Evolutionary conservation across 192 early-diverging fungal species (phyloP).

Genomic region (Podila epigama): DNA sequence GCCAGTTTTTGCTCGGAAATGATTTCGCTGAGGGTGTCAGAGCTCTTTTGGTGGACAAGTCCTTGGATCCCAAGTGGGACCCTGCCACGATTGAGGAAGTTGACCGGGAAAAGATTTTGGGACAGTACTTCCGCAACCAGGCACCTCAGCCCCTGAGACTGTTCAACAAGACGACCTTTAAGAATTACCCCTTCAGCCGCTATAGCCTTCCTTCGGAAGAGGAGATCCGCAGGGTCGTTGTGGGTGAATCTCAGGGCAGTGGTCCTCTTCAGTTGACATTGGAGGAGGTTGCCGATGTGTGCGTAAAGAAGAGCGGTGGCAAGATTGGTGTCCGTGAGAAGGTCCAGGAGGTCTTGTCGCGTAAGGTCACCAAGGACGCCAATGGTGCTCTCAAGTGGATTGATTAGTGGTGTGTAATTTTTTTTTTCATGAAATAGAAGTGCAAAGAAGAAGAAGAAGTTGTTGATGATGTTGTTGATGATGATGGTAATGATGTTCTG

Average conservation of each 20-base stretch:
- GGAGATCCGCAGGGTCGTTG: slow-evolving; percentile 69
- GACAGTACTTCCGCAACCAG: slow-evolving; percentile 63
- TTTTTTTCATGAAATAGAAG: background rate
- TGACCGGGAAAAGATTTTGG: slow-evolving; percentile 55
- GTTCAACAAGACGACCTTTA: slow-evolving; percentile 49
- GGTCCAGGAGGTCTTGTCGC: slow-evolving; percentile 66
- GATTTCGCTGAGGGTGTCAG: slow-evolving; percentile 94
- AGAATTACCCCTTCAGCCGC: slow-evolving; percentile 64
- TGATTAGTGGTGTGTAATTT: slow-evolving; percentile 8
- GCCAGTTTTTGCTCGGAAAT: slow-evolving; percentile 75
- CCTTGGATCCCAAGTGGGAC: slow-evolving; percentile 72
- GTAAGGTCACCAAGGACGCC: slow-evolving; percentile 49
- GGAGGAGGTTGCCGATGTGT: slow-evolving; percentile 66
- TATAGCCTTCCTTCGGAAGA: slow-evolving; percentile 73
- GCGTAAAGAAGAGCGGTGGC: slow-evolving; percentile 58
- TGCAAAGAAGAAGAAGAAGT: background rate
- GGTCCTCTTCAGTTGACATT: slow-evolving; percentile 63
- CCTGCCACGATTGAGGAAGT: slow-evolving; percentile 65
- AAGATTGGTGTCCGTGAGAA: slow-evolving; percentile 79
- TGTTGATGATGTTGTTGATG: too few species aligned
- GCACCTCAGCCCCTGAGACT: slow-evolving; percentile 41
- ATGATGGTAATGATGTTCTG: too few species aligned
- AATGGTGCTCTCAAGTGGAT: slow-evolving; percentile 50
- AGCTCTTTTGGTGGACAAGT: slow-evolving; percentile 77
- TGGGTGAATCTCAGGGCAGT: slow-evolving; percentile 68